Percentiles rank a stretch among this genome's conserved stretches.
Conservation (phyloP, 139 green algal genomes). For the Volvox africanus region DNA sequence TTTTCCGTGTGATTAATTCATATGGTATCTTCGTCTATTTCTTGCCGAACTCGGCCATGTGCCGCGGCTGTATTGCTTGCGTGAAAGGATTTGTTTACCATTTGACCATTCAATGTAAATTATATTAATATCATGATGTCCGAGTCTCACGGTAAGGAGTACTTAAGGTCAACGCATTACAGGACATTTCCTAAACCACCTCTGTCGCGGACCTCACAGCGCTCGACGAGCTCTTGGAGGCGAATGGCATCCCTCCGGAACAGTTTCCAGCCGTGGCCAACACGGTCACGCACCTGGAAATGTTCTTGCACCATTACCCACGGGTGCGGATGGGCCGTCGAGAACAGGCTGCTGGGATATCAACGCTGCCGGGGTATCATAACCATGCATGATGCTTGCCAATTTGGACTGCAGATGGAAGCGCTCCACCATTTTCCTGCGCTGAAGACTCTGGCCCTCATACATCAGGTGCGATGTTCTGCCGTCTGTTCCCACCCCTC, state of each 20-base stretch:
- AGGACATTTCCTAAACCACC: not conserved
- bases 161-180: slow-evolving; percentile 5
- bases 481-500: not conserved
- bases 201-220: slow-evolving; percentile 34
- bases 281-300: slow-evolving; percentile 69
- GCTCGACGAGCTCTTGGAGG: slow-evolving; percentile 62
- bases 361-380: too few relatives aligned
- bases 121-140: not conserved
- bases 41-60: not conserved
- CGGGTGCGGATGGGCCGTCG: slow-evolving; percentile 46
- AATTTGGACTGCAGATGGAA: slow-evolving; percentile 53
- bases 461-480: slow-evolving; percentile 57
- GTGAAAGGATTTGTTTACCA: not conserved
- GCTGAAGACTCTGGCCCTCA: slow-evolving; percentile 54
- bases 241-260: slow-evolving; percentile 63
- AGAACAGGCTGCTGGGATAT: too few relatives aligned
- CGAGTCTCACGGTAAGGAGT: slow-evolving; percentile 4
- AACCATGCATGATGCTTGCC: not conserved
- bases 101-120: not conserved
- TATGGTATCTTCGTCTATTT: not conserved
- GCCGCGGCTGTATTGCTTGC: not conserved
- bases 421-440: slow-evolving; percentile 59
- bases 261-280: slow-evolving; percentile 20
- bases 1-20: not conserved
- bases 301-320: slow-evolving; percentile 79